Evolutionary conservation across 2,329 filamentous ascomycete species (phyloP), one percentile per base, ranked within the genome.

Genomic region (Fusarium subglutinans): DNA sequence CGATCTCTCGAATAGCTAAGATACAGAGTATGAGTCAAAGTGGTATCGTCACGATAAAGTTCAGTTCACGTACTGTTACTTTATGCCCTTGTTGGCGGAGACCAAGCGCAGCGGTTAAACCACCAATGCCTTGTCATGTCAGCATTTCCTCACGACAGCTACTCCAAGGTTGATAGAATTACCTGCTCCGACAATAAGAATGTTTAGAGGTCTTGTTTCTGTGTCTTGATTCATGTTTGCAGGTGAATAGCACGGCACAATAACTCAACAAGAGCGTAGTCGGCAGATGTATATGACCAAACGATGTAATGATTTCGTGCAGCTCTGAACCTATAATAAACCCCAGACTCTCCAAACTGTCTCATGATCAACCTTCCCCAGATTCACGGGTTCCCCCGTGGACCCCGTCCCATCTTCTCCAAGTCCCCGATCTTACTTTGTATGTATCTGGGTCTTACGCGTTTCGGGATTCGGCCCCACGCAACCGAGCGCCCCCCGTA

Each of bases 1-100:
- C 0, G 89, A 90, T 76, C 89, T 86, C 72, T 91, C 89, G 56
- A 85, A 87, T 1, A 90, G 67, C 86, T 89, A 11, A 90, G 69
- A 86, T 89, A 13, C 1, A 79, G 77, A 2, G 4, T 43, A 37
- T 69, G 3, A 69, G 66, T 9, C 20, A 10, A 22, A 17, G 5
- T 37, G 38, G 11, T 22, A 14, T 9, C 22, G 3, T 4, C 7
- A 2, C 3, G n/a, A 45, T 33, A 56, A 7, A 37, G 35, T 37
- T 37, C 17, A 13, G 15, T 84, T 81, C 0, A 83, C 72, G 30
- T 70, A 81, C 80, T 15, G 79, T 80, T 24, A 88, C 85, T 51
- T 82, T 67, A 70, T 87, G 86, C 1, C 86, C 86, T 66, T 86
- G 82, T 72, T 86, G 82, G 10, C 87, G 83, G 2, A 90, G 76